Conservation (phyloP, 192 early-diverging fungal genomes). For the Entomortierella beljakovae region DNA sequence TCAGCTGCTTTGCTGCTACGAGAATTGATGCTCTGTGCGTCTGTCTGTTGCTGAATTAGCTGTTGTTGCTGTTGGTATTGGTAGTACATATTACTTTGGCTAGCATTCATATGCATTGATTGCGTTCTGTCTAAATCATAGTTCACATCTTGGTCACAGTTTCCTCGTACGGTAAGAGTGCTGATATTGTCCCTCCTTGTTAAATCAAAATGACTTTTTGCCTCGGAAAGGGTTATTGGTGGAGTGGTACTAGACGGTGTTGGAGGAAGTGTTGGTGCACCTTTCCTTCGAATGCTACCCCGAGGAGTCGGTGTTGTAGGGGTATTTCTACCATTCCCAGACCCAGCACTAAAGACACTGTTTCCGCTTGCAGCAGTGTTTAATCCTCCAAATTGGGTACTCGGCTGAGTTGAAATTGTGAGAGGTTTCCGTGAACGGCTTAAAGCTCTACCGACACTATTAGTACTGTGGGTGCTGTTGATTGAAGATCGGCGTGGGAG, state of each 20-base stretch:
- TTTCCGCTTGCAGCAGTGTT: neutral
- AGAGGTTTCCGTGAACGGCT: constrained; percentile 5
- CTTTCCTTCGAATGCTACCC: constrained; percentile 12
- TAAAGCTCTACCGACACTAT: neutral
- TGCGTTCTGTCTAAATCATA: neutral
- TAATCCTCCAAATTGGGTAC: neutral
- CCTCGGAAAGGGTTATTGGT: neutral
- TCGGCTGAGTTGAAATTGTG: constrained; percentile 16
- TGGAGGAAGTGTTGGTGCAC: neutral
- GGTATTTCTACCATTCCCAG: neutral
- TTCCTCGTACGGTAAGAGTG: neutral
- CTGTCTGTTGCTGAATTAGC: neutral
- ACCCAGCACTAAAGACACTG: neutral
- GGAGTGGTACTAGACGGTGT: neutral
- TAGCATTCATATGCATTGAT: neutral
- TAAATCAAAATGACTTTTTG: neutral
- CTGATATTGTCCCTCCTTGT: neutral
- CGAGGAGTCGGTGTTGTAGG: constrained; percentile 1
- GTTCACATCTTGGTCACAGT: neutral
- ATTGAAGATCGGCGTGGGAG: constrained; percentile 1
- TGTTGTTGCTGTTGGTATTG: neutral
- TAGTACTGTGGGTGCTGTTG: neutral
- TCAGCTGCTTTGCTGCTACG: neutral
- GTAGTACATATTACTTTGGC: neutral
- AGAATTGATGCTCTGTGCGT: neutral